Conservation (phyloP, 371 early-diverging fungal genomes). For the Rhizopus sp. region DNA sequence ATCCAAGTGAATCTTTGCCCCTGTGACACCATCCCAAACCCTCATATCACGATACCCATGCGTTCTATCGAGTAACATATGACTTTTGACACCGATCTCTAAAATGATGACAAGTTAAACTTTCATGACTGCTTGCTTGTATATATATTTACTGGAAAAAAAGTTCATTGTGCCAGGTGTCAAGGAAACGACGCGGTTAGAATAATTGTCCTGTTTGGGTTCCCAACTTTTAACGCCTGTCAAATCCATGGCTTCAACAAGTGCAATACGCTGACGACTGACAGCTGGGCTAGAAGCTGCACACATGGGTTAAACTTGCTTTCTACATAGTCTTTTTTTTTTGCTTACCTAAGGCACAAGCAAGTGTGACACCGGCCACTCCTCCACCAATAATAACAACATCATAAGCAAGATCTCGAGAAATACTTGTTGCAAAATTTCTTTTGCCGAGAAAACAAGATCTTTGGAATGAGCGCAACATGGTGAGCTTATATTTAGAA, state of each 20-base stretch:
- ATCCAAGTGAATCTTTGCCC: slow-evolving; percentile 67
- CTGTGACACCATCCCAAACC: slow-evolving; percentile 80
- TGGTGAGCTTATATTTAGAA: background rate
- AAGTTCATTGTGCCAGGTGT: slow-evolving; percentile 62
- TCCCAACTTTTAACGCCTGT: slow-evolving; percentile 49
- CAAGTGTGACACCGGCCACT: slow-evolving; percentile 86
- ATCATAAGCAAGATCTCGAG: slow-evolving; percentile 56
- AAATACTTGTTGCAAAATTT: slow-evolving; percentile 19
- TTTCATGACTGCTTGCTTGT: background rate
- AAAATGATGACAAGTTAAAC: background rate
- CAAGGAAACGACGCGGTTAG: slow-evolving; percentile 76
- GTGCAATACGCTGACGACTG: slow-evolving; percentile 58
- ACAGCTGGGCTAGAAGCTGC: slow-evolving; percentile 57
- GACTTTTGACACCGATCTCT: slow-evolving; percentile 69
- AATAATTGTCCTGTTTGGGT: slow-evolving; percentile 53
- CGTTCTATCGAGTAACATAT: slow-evolving; percentile 51
- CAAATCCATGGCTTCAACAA: slow-evolving; percentile 78
- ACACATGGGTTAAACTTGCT: background rate
- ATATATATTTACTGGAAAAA: slow-evolving; percentile 39
- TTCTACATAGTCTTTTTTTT: background rate
- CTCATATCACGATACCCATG: slow-evolving; percentile 64
- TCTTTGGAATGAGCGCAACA: background rate
- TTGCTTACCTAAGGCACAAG: slow-evolving; percentile 73
- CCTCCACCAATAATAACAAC: slow-evolving; percentile 93
- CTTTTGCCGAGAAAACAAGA: slow-evolving; percentile 7